These are phyloP conservation scores for Cercospora sojina DNA, from an alignment of 2,329 filamentous ascomycete genomes.

Conservation along the genomic window DNA sequence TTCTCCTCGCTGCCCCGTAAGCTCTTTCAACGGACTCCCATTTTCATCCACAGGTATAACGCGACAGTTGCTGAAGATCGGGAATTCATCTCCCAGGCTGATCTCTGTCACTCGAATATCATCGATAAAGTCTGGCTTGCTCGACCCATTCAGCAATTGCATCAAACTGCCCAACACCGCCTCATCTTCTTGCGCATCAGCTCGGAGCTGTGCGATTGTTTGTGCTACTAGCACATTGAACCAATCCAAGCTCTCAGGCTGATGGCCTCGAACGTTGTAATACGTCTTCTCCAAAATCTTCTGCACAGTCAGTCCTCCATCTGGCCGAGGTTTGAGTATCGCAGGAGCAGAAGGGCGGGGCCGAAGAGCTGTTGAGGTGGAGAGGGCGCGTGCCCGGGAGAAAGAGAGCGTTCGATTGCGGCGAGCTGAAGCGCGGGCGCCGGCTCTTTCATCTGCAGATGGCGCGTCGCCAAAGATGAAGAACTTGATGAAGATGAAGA, in stretches of 20 bases:
- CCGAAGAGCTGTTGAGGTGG: slow-evolving; percentile 31
- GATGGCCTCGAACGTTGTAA: slow-evolving; percentile 92
- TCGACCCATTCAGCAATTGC: slow-evolving; percentile 77
- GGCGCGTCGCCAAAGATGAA: slow-evolving; percentile 98
- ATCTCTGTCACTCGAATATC: slow-evolving; percentile 93
- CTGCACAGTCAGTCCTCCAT: slow-evolving; percentile 69
- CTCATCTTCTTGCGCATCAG: slow-evolving; percentile 87
- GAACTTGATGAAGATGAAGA: slow-evolving; percentile 97
- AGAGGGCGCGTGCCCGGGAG: slow-evolving; percentile 43
- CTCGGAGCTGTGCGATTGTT: slow-evolving; percentile 91
- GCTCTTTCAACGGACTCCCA: slow-evolving; percentile 54
- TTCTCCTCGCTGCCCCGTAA: slow-evolving; percentile 55
- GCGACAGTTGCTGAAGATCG: slow-evolving; percentile 96
- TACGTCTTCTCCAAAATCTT: slow-evolving; percentile 96
- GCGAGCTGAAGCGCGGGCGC: slow-evolving; percentile 71
- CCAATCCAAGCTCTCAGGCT: slow-evolving; percentile 96
- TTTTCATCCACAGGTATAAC: slow-evolving; percentile 89
- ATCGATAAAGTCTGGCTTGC: slow-evolving; percentile 86
- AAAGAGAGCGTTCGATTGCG: slow-evolving; percentile 73
- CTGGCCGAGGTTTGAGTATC: slow-evolving; percentile 33
- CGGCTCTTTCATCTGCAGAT: slow-evolving; percentile 75
- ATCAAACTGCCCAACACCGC: slow-evolving; percentile 83
- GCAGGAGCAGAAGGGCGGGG: slow-evolving; percentile 33
- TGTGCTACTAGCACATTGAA: slow-evolving; percentile 97
- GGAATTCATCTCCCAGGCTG: slow-evolving; percentile 92